Conservation (phyloP, 2,329 filamentous ascomycete species). For the Atkinsonella texensis region DNA sequence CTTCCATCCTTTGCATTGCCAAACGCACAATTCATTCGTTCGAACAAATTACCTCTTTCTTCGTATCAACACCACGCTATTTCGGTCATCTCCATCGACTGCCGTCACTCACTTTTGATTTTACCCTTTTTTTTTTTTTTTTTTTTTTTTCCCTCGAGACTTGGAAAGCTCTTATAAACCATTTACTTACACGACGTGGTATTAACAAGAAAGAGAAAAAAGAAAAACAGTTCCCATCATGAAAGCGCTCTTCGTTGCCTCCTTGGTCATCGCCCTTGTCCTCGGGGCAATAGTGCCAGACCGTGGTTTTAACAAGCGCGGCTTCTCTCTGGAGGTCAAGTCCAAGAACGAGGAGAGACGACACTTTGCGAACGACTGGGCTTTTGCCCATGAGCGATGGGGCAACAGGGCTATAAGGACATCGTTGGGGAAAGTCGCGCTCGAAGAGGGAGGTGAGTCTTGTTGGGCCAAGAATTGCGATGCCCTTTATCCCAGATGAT, state of each 20-base stretch:
- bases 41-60: too few relatives aligned
- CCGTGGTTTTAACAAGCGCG: background rate
- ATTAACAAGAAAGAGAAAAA: too few relatives aligned
- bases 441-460: conserved; percentile 18
- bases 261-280: background rate
- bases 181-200: too few relatives aligned
- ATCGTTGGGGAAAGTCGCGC: conserved; percentile 13
- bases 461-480: too few relatives aligned
- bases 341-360: conserved; percentile 13
- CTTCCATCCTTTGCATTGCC: too few relatives aligned
- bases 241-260: background rate
- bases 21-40: too few relatives aligned
- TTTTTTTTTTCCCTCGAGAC: background rate
- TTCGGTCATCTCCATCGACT: background rate
- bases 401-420: conserved; percentile 14
- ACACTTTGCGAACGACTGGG: conserved; percentile 22
- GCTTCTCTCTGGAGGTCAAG: conserved; percentile 19
- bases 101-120: background rate
- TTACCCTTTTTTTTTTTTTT: background rate
- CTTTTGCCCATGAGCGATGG: conserved; percentile 23
- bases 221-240: background rate
- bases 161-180: background rate
- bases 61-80: too few relatives aligned
- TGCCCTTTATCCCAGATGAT: too few relatives aligned
- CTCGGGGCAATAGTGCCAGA: background rate